phyloP scores from a whole-genome alignment of 148 eudicot genomes.

The Rhododendron vialii region DNA sequence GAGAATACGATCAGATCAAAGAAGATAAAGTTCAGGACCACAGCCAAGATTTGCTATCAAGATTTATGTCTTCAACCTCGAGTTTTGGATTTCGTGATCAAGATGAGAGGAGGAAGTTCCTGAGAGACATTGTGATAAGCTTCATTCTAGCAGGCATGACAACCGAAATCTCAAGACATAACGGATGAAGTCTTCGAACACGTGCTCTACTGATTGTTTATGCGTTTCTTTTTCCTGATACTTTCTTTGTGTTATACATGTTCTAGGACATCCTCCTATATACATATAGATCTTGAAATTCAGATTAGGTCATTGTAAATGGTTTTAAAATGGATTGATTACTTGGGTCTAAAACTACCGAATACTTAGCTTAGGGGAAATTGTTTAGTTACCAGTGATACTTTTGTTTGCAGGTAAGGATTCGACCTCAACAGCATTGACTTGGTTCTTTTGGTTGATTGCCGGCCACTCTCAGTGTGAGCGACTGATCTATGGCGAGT shows the following conservation, averaged over 20 bases:
- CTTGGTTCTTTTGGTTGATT: conserved; percentile 34
- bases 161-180: background rate
- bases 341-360: background rate
- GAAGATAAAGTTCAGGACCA: background rate
- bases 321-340: background rate
- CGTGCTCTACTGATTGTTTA: background rate
- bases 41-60: conserved; percentile 13
- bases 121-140: conserved; percentile 30
- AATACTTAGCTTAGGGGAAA: background rate
- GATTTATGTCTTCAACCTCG: conserved; percentile 19
- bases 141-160: conserved; percentile 27
- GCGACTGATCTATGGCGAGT: conserved; percentile 26
- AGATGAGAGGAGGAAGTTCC: conserved; percentile 28
- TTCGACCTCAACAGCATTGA: conserved; percentile 28
- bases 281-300: background rate
- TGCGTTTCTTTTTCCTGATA: background rate
- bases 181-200: background rate
- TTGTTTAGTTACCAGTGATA: background rate
- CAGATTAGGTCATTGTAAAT: background rate
- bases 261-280: background rate
- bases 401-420: conserved; percentile 24
- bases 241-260: background rate
- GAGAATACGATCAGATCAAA: background rate
- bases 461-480: conserved; percentile 22
- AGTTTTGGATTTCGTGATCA: conserved; percentile 19